phyloP scores from a whole-genome alignment of 2,329 filamentous ascomycete genomes.

The Cladophialophora immunda region DNA sequence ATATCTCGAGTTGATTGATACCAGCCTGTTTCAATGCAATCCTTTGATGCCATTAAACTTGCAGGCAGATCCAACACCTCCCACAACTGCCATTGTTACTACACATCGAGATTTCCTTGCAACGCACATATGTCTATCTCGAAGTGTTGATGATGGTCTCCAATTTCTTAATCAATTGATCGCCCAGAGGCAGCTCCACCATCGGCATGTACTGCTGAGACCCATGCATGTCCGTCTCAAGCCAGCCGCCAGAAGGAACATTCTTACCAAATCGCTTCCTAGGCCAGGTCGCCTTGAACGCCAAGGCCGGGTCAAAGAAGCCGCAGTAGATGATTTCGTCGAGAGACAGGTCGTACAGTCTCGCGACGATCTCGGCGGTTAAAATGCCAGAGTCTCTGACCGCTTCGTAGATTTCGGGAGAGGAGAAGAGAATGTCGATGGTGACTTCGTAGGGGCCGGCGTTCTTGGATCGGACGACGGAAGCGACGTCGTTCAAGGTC shows the following conservation, averaged over 20 bases:
- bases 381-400: constrained; percentile 22
- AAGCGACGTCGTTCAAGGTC: constrained; percentile 17
- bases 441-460: constrained; percentile 10
- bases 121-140: no score
- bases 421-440: constrained; percentile 5
- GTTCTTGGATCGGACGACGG: constrained; percentile 8
- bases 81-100: no score
- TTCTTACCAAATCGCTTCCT: not conserved
- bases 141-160: no score
- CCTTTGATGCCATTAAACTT: no score
- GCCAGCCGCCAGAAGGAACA: not conserved
- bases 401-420: constrained; percentile 30
- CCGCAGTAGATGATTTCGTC: constrained; percentile 4
- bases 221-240: constrained; percentile 2
- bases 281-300: constrained; percentile 2
- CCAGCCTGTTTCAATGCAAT: no score
- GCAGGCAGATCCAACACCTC: no score
- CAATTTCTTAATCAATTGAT: no score
- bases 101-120: no score
- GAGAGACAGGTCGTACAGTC: not conserved
- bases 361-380: not conserved
- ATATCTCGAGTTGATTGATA: no score
- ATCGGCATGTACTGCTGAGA: constrained; percentile 12
- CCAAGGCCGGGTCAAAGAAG: not conserved
- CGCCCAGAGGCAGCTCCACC: no score